Evolutionary conservation across 345 rosid species (phyloP), one percentile per base, ranked within the genome.

Genomic region (Eucalyptus pumila): DNA sequence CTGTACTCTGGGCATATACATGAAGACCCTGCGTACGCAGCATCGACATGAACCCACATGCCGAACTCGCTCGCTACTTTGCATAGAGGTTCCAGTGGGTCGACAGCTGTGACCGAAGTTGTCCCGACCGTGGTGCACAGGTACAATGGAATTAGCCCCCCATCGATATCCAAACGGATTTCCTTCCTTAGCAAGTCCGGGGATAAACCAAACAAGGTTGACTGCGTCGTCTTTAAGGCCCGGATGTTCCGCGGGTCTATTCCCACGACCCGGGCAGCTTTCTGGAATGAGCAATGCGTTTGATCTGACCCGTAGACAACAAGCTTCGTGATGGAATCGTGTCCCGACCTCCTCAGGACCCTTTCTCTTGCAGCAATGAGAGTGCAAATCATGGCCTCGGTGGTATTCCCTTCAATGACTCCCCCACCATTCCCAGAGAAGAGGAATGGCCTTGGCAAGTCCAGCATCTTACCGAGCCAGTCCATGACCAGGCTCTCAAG

Each of bases 1-100:
- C 93, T 91, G 65, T 89, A 94, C 86, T 95, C 96, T 10, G 94
- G 95, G 88, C 95, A 95, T n/a, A 94, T 91, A 60, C 95, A 93
- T 3, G 93, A 92, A 24, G 89, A 91, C 27, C 96, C 96, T 1
- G 94, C 95, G 30, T 93, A 93, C 3, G 95, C 97, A 2, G 94
- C 96, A 91, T 93, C 95, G 4, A 95, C 91, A 10, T 94, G 97
- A 51, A 94, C 89, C 96, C 95, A 93, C 42, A 93, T 37, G 37
- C 83, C 89, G 56, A 94, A 80, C 34, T 62, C 42, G 2, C 86
- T 76, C 0, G 93, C 94, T 2, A 92, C 89, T 4, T 89, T 26
- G 23, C 90, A 80, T 13, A 93, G 58, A 24, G 80, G 89, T 58
- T n/a, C 47, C 15, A 92, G 2, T 8, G 95, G 96, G 86, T 92